A percentile compares a stretch with the other conserved stretches of the same genome.
Conservation (phyloP, 1,284 basidiomycete genomes). For the Ustilago bromivora region DNA sequence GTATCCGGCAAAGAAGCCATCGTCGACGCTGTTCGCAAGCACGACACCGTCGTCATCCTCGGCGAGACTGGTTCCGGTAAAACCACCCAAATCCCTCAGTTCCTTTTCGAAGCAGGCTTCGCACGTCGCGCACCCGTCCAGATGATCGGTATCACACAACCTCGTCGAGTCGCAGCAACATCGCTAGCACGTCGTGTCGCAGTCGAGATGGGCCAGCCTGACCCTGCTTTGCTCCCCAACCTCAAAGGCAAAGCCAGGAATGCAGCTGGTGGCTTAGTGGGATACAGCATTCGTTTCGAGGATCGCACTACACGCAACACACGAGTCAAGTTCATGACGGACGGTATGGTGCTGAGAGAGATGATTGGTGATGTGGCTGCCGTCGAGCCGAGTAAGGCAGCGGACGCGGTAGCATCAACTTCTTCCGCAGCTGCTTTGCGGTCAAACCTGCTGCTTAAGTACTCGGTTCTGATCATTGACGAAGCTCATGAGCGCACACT, state of each 20-base stretch:
- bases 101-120: conserved; percentile 79
- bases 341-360: conserved; percentile 95
- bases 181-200: conserved; percentile 91
- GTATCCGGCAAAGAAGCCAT: conserved; percentile 53
- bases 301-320: conserved; percentile 79
- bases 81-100: conserved; percentile 76
- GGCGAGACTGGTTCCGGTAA: conserved; percentile 98
- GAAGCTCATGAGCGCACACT: conserved; percentile 97
- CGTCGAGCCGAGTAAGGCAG: not conserved
- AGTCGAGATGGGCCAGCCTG: conserved; percentile 78
- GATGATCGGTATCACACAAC: conserved; percentile 80
- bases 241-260: conserved; percentile 42
- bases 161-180: conserved; percentile 91
- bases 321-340: conserved; percentile 92
- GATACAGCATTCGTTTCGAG: conserved; percentile 96
- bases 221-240: conserved; percentile 44
- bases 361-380: conserved; percentile 74
- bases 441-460: conserved; percentile 77
- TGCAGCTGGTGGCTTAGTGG: conserved; percentile 74
- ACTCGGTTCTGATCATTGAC: conserved; percentile 91
- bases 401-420: not conserved
- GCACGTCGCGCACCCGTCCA: conserved; percentile 67
- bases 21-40: conserved; percentile 71
- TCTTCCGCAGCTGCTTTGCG: conserved; percentile 13
- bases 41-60: conserved; percentile 90